These are phyloP conservation scores for Botrytis paeoniae DNA, from an alignment of 2,329 filamentous ascomycete genomes.

Conservation along the genomic window DNA sequence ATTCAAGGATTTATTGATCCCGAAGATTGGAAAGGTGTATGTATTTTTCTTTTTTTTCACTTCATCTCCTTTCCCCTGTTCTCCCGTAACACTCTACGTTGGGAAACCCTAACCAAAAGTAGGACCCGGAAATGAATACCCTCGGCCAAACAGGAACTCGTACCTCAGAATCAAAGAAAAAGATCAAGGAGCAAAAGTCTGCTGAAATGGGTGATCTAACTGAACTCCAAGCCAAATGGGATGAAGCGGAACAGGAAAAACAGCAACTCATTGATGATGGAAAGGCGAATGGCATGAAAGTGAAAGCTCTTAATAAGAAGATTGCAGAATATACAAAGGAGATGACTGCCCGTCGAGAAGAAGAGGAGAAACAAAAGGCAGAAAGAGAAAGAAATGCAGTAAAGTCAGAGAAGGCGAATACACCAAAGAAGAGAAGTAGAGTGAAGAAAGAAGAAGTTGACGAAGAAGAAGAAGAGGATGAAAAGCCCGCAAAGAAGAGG, in stretches of 20 bases:
- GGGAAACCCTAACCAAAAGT: neutral
- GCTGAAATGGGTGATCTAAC: slow-evolving; percentile 19
- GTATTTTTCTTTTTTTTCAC: slow-evolving; percentile 38
- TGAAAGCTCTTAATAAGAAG: slow-evolving; percentile 36
- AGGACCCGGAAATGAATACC: slow-evolving; percentile 39
- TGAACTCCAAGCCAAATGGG: slow-evolving; percentile 25
- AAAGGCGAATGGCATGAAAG: slow-evolving; percentile 26
- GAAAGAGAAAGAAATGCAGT: neutral
- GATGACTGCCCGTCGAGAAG: neutral
- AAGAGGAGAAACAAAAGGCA: neutral
- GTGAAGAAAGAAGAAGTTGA: slow-evolving; percentile 13
- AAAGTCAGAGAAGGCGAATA: slow-evolving; percentile 12
- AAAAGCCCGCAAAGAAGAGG: slow-evolving; percentile 13
- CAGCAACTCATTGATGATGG: slow-evolving; percentile 12
- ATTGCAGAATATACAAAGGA: slow-evolving; percentile 7
- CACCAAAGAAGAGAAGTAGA: slow-evolving; percentile 26
- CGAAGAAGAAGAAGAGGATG: slow-evolving; percentile 22
- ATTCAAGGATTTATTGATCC: slow-evolving; percentile 76
- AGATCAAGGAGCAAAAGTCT: slow-evolving; percentile 26
- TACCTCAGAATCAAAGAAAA: slow-evolving; percentile 30
- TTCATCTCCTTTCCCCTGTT: neutral
- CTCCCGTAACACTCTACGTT: neutral
- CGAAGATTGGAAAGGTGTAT: slow-evolving; percentile 85
- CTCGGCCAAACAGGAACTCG: slow-evolving; percentile 34
- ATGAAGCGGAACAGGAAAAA: slow-evolving; percentile 10